Conservation (phyloP, 1,139 yeast genomes). For the Taiozyma sp. region DNA sequence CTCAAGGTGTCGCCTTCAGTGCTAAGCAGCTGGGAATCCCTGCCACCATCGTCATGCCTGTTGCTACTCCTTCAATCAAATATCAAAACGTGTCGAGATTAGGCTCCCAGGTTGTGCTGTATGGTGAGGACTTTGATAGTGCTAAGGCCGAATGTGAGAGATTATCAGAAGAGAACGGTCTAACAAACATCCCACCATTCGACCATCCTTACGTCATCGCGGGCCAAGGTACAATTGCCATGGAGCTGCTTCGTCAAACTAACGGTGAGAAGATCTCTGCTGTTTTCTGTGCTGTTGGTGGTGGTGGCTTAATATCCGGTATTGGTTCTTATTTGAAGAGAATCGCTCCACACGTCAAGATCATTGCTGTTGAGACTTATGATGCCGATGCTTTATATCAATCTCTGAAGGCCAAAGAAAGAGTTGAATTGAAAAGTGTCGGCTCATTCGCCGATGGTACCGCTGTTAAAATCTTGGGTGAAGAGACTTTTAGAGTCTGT, state of each 20-base stretch:
- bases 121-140: constrained; percentile 90
- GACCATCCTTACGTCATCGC: constrained; percentile 98
- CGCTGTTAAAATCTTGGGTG: constrained; percentile 89
- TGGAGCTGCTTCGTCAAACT: constrained; percentile 86
- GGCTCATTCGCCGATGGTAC: constrained; percentile 99
- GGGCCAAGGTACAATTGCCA: constrained; percentile 98
- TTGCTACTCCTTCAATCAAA: constrained; percentile 92
- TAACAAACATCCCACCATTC: constrained; percentile 92
- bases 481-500: constrained; percentile 84
- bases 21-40: constrained; percentile 82
- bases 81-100: constrained; percentile 84
- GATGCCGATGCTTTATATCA: constrained; percentile 90
- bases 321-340: constrained; percentile 85
- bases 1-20: constrained; percentile 96
- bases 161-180: constrained; percentile 59
- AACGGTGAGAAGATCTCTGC: constrained; percentile 76
- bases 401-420: constrained; percentile 53
- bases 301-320: constrained; percentile 95
- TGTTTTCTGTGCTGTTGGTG: constrained; percentile 90
- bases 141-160: constrained; percentile 87
- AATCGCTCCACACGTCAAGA: constrained; percentile 94
- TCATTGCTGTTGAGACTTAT: constrained; percentile 92
- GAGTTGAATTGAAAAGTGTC: constrained; percentile 56
- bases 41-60: constrained; percentile 97
- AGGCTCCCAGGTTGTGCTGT: constrained; percentile 90